phyloP scores from a whole-genome alignment of 306 rosid species.

The Cajanus cajan region DNA sequence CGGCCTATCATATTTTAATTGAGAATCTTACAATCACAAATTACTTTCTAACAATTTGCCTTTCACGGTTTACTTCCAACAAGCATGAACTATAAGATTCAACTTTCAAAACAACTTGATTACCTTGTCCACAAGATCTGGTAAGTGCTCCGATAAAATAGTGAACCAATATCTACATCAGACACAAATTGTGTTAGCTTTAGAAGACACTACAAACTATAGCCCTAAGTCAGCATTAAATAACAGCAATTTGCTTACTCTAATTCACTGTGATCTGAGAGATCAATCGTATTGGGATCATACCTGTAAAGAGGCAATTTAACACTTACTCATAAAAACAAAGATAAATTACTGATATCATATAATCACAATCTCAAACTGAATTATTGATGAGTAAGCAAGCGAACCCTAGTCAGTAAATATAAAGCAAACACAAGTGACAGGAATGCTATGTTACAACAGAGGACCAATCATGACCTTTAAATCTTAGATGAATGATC shows the following conservation, averaged over 20 bases:
- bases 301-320: conserved; percentile 57
- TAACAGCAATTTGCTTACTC: conserved; percentile 61
- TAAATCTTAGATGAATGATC: not conserved
- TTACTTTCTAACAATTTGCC: not conserved
- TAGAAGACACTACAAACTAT: conserved; percentile 1
- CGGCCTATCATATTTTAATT: conserved; percentile 65
- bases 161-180: conserved; percentile 88
- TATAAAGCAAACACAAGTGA: not conserved
- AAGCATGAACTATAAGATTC: not conserved
- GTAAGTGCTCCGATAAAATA: conserved; percentile 79
- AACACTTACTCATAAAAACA: not conserved
- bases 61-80: conserved; percentile 23
- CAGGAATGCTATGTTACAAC: not conserved
- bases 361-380: not conserved
- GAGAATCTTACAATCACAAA: conserved; percentile 32
- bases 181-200: conserved; percentile 29
- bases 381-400: not conserved
- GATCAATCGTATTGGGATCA: conserved; percentile 97
- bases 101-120: conserved; percentile 23
- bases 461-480: conserved; percentile 22
- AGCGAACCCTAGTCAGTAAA: not conserved
- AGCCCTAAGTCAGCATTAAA: not conserved
- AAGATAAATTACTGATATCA: not conserved
- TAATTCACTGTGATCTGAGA: conserved; percentile 75
- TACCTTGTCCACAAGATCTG: conserved; percentile 96